Conservation (phyloP, 306 rosid species). For the Pyrus bretschneideri region DNA sequence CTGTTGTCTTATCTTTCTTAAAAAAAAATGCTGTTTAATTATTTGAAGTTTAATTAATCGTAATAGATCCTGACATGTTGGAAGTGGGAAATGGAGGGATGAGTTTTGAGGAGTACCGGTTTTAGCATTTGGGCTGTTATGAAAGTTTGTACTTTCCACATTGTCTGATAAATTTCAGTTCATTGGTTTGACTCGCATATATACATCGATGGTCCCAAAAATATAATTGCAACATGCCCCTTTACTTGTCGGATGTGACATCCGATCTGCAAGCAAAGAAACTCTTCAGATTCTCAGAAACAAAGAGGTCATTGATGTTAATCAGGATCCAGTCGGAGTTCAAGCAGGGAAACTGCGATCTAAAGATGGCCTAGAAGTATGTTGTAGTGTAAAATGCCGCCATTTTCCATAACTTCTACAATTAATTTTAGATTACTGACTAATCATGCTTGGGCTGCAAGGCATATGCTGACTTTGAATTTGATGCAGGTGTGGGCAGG, state of each 20-base stretch:
- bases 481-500: constrained; percentile 21
- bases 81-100: constrained; percentile 28
- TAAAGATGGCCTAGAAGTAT: constrained; percentile 7
- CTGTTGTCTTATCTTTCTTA: neutral
- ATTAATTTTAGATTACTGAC: neutral
- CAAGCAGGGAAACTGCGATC: constrained; percentile 17
- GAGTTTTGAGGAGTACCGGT: constrained; percentile 9
- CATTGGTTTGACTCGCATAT: neutral
- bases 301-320: constrained; percentile 20
- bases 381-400: neutral
- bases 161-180: neutral
- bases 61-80: constrained; percentile 22
- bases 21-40: neutral
- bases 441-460: neutral
- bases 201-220: neutral
- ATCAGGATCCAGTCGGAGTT: constrained; percentile 22
- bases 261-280: constrained; percentile 8
- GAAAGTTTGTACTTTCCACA: constrained; percentile 2
- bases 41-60: neutral
- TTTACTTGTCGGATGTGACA: constrained; percentile 19
- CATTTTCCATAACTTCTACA: neutral
- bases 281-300: constrained; percentile 15
- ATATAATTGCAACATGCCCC: constrained; percentile 3
- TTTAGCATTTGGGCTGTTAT: constrained; percentile 24
- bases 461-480: neutral